A percentile compares a stretch with the other conserved stretches of the same genome.
These are phyloP conservation scores for Jamesozyma piceae DNA, from an alignment of 805 yeast genomes.

Conservation along the genomic window DNA sequence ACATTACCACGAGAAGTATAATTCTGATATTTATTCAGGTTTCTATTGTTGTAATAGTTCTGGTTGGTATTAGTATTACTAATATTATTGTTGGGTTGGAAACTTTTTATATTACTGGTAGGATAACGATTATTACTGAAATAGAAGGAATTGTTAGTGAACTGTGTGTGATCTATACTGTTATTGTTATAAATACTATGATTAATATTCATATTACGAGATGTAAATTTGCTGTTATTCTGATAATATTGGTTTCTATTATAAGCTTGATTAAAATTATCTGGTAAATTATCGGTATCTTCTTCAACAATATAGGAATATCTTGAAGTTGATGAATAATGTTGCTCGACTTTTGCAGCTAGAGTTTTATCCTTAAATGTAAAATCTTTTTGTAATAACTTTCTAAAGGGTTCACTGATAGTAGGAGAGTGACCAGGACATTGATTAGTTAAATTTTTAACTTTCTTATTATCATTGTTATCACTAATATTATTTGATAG, in stretches of 20 bases:
- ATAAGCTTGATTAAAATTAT: neutral
- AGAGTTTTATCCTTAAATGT: constrained; percentile 12
- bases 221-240: too few species aligned
- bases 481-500: neutral
- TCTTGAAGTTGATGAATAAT: constrained; percentile 20
- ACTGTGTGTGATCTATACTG: too few species aligned
- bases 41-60: too few species aligned
- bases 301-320: constrained; percentile 30
- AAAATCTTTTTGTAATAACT: constrained; percentile 6
- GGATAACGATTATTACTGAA: too few species aligned
- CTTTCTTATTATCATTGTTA: neutral
- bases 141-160: too few species aligned
- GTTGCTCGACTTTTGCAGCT: constrained; percentile 23
- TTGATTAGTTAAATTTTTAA: neutral
- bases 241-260: too few species aligned
- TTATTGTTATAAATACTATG: too few species aligned
- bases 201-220: too few species aligned
- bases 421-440: neutral
- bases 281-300: constrained; percentile 6
- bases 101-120: too few species aligned
- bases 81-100: too few species aligned
- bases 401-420: constrained; percentile 2
- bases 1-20: neutral
- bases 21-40: too few species aligned
- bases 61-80: too few species aligned